Evolutionary conservation across 2,329 filamentous ascomycete genomes (phyloP).

Genomic region (Ceratocystis harringtonii): DNA sequence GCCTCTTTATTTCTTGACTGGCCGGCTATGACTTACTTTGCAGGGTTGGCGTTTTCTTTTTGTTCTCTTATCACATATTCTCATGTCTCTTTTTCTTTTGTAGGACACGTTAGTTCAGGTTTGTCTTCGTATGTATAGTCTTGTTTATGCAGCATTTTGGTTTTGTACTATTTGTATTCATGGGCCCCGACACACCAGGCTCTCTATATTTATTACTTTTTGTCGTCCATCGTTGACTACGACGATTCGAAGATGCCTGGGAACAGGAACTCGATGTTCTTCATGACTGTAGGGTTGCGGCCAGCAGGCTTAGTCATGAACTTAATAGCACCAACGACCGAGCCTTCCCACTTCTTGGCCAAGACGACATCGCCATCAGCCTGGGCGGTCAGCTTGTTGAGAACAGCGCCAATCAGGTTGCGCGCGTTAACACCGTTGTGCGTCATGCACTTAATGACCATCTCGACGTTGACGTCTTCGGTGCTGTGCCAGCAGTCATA

Average conservation of each 20-base stretch:
- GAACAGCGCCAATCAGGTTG: slow-evolving; percentile 67
- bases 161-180: not conserved
- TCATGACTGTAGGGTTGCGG: slow-evolving; percentile 55
- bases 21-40: not conserved
- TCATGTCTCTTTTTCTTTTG: not conserved
- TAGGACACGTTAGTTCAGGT: not conserved
- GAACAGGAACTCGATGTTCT: slow-evolving; percentile 76
- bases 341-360: slow-evolving; percentile 68
- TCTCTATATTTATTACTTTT: slow-evolving; percentile 1
- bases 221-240: not conserved
- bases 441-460: slow-evolving; percentile 95
- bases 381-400: slow-evolving; percentile 69
- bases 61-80: not conserved
- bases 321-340: slow-evolving; percentile 59
- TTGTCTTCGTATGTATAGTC: not conserved
- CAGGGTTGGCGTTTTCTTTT: not conserved
- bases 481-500: slow-evolving; percentile 94
- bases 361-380: slow-evolving; percentile 61
- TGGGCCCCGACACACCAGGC: not conserved
- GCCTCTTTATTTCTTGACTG: not conserved
- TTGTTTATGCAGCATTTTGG: slow-evolving; percentile 2
- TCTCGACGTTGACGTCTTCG: slow-evolving; percentile 80
- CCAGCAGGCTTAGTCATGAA: slow-evolving; percentile 70
- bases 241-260: slow-evolving; percentile 44
- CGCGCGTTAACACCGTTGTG: slow-evolving; percentile 81